Evolutionary conservation across 2,329 filamentous ascomycete genomes (phyloP), one percentile per base, ranked within the genome.

Genomic region (Parastagonospora avenae): DNA sequence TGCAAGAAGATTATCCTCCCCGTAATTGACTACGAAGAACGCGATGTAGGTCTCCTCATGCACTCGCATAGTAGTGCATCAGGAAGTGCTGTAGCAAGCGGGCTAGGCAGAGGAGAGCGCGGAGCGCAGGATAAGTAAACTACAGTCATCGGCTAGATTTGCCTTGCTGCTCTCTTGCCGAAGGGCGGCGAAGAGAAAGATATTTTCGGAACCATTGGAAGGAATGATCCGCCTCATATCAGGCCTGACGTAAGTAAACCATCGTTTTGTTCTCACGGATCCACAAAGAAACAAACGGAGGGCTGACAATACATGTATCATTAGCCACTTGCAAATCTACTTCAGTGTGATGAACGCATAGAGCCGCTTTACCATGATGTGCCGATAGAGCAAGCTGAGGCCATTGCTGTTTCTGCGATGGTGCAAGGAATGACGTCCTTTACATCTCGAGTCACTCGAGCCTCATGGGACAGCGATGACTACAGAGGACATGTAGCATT

Each of bases 291-390:
- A n/a, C n/a, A n/a, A n/a, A n/a, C n/a, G n/a, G n/a, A n/a, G n/a
- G n/a, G n/a, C n/a, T n/a, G n/a, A n/a, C n/a, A n/a, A n/a, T n/a
- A n/a, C n/a, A n/a, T n/a, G n/a, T 6, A 10, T 30, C 16, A 2
- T 5, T 38, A 60, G 57, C 46, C 39, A 15, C 29, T 28, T 28
- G 42, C 51, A 28, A 59, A 61, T 35, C 53, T 63, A 10, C 55
- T 63, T 33, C 50, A 63, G 8, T 65, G 64, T 43, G 58, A 63
- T 40, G 56, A 63, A 27, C 60, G 58, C 24, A 38, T 59, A 12
- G 24, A 32, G 7, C 55, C 57, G 7, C 55, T 62, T 8, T 62
- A 53, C 43, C 46, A 51, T 14, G 60, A 62, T 27, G 56, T 57
- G 10, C 46, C 47, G 24, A 40, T 37, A 48, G 45, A 46, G 11